Percentiles rank a stretch among this genome's conserved stretches.
Evolutionary conservation across 495 filamentous ascomycete genomes (phyloP).

Genomic region (Daldinia caldariorum): DNA sequence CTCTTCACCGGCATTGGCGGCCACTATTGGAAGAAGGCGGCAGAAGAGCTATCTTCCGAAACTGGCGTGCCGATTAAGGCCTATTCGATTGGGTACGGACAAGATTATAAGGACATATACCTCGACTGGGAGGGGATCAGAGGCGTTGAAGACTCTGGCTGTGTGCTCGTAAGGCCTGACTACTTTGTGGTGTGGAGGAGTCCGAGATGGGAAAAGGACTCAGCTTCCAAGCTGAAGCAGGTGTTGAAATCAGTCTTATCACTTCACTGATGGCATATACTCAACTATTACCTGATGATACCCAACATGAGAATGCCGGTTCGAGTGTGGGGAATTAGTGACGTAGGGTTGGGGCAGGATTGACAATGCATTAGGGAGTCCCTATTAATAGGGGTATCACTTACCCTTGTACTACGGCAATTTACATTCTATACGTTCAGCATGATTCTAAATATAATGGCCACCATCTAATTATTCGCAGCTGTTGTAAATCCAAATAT

Average conservation of each 20-base stretch:
- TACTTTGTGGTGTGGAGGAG: constrained; percentile 5
- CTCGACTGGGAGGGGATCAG: not conserved
- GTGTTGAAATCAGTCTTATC: not conserved
- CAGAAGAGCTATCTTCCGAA: not conserved
- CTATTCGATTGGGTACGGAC: not conserved
- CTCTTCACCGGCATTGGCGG: not conserved
- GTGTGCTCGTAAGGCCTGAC: not conserved
- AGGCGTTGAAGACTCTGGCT: constrained; percentile 1
- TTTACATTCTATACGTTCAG: not conserved
- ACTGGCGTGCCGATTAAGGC: not conserved
- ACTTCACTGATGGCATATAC: not conserved
- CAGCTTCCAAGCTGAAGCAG: not conserved
- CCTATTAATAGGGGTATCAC: not conserved
- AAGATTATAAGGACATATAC: constrained; percentile 1
- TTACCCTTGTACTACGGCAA: not conserved
- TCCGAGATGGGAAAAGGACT: not conserved
- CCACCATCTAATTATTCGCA: too few species aligned
- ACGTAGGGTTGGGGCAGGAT: not conserved
- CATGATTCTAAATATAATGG: too few species aligned
- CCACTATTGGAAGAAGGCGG: not conserved
- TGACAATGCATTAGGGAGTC: not conserved
- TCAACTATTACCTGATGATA: not conserved
- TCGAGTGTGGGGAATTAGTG: not conserved
- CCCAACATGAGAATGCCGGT: too few species aligned
- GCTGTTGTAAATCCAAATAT: too few species aligned